Conservation (phyloP, 805 yeast genomes). For the Lachancea lanzarotensis region DNA sequence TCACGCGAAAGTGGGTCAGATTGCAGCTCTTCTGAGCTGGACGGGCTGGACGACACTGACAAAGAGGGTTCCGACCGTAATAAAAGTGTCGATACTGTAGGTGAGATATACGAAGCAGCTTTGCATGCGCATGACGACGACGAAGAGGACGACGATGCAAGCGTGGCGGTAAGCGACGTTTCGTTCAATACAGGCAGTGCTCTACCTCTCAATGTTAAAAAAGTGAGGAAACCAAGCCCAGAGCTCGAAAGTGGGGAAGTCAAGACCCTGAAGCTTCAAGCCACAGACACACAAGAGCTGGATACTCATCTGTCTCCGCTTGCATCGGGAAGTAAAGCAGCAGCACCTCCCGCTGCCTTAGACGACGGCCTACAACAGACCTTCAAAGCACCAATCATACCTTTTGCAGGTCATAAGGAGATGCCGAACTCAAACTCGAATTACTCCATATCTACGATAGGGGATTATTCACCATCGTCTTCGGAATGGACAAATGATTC, state of each 20-base stretch:
- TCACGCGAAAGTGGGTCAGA: background rate
- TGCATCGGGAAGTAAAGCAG: background rate
- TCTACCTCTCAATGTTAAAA: constrained; percentile 25
- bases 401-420: constrained; percentile 17
- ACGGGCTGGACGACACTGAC: constrained; percentile 17
- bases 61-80: constrained; percentile 17
- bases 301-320: background rate
- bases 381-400: constrained; percentile 27
- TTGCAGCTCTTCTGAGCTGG: constrained; percentile 13
- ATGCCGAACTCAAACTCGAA: constrained; percentile 31
- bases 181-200: constrained; percentile 28
- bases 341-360: background rate
- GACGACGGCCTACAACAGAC: constrained; percentile 22
- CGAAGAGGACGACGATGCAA: constrained; percentile 28
- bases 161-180: constrained; percentile 31
- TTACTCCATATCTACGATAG: constrained; percentile 37
- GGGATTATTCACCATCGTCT: constrained; percentile 42
- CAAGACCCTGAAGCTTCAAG: background rate
- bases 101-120: constrained; percentile 36
- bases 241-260: background rate
- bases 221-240: constrained; percentile 7
- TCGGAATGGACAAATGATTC: constrained; percentile 39
- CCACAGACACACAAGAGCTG: background rate
- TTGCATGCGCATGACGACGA: constrained; percentile 21
- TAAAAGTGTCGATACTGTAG: constrained; percentile 15